Evolutionary conservation across 345 rosid species (phyloP), one percentile per base, ranked within the genome.

Genomic region (Gossypium longicalyx): DNA sequence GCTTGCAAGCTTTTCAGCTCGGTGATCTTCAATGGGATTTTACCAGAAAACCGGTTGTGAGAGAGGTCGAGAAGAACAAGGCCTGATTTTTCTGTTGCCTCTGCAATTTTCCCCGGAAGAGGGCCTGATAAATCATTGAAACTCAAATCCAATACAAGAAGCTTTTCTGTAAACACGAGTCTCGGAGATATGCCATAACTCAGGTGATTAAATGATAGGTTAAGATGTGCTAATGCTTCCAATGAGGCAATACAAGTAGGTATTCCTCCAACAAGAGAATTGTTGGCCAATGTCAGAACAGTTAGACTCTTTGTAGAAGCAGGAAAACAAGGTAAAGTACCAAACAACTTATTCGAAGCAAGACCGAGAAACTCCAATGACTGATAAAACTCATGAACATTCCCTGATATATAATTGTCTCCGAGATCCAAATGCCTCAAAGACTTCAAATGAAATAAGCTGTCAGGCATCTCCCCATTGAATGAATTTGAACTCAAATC

Each of bases 161-260:
- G 89, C 80, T 87, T 92, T 83, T 86, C 92, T 0, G 89, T 84
- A 64, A 92, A 92, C 70, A 85, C 81, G 15, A 92, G 92, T 54
- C 93, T 82, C 0, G 97, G 97, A 58, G 98, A 87, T 74, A 94
- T 78, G 74, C 81, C 90, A 80, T 88, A 86, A 70, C 71, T 82
- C 70, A 94, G 80, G 74, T 64, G 88, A 76, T 94, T 94, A 58
- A 66, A 84, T 0, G 97, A 92, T 17, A 94, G 81, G 83, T 94
- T 94, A 43, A 94, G 69, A 81, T 85, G 90, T 1, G 75, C 80
- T 80, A 94, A 72, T 27, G 80, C 81, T 65, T 80, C 22, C 10
- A 92, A 80, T 6, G 96, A 89, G 63, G 90, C 86, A 52, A 94
- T 82, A 81, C 98, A 94, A 7, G 97, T 89, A 79, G 98, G 97